Percentiles rank a stretch among this genome's conserved stretches.
These are phyloP conservation scores for Pholiota molesta DNA, from an alignment of 768 basidiomycete species.

Conservation along the genomic window DNA sequence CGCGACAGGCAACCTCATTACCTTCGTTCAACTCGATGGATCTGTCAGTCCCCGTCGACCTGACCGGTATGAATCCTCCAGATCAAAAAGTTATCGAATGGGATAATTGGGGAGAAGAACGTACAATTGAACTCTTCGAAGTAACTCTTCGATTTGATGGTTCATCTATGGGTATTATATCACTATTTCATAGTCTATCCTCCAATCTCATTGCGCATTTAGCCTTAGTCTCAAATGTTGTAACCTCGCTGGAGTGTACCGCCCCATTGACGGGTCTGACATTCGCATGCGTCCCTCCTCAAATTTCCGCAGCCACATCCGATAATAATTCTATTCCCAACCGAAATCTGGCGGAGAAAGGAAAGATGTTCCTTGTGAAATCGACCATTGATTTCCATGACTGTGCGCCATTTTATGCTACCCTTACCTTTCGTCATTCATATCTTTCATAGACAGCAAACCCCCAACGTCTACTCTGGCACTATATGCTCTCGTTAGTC, in stretches of 20 bases:
- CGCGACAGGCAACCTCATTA: constrained; percentile 13
- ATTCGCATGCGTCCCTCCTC: constrained; percentile 47
- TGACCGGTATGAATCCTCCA: constrained; percentile 26
- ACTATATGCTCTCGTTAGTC: constrained; percentile 34
- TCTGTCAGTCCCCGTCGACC: constrained; percentile 39
- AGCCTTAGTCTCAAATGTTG: constrained; percentile 11
- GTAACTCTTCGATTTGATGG: constrained; percentile 55
- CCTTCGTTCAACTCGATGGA: constrained; percentile 45
- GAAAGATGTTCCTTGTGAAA: constrained; percentile 49
- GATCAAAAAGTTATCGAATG: constrained; percentile 39
- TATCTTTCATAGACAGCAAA: constrained; percentile 31
- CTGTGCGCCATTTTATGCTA: constrained; percentile 42
- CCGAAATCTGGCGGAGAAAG: constrained; percentile 25
- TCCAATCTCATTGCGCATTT: not conserved
- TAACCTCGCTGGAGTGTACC: constrained; percentile 16
- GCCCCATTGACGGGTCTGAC: constrained; percentile 31
- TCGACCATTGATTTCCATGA: constrained; percentile 63
- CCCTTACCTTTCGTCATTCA: not conserved
- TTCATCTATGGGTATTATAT: constrained; percentile 37
- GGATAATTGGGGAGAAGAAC: constrained; percentile 65
- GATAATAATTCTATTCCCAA: constrained; percentile 20
- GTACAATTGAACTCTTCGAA: constrained; percentile 62
- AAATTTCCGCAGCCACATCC: constrained; percentile 25
- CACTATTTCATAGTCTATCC: not conserved
- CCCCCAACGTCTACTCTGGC: constrained; percentile 42